These are phyloP conservation scores for Oryza meridionalis DNA, from an alignment of 176 grass and related monocot species.

Conservation along the genomic window DNA sequence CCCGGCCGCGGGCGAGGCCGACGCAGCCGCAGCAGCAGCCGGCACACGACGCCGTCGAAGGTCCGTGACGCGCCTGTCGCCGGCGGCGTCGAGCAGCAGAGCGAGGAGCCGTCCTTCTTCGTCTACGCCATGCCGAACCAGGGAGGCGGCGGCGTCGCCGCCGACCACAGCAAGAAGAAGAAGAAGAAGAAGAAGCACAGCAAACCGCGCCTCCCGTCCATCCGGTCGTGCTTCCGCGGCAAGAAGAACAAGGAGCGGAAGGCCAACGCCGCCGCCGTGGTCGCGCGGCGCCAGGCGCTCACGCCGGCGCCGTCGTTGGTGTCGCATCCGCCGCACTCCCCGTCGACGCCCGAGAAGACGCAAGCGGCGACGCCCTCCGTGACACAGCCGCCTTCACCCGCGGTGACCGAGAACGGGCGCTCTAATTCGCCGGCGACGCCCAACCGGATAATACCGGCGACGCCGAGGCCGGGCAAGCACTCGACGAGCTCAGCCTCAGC, in stretches of 20 bases:
- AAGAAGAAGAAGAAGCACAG: constrained; percentile 40
- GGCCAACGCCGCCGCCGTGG: neutral
- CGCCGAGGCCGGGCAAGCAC: neutral
- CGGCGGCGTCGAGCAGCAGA: constrained; percentile 14
- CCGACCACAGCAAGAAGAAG: neutral
- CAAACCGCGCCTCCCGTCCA: constrained; percentile 45
- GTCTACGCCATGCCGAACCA: constrained; percentile 58
- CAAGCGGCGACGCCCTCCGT: neutral
- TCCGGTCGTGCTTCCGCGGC: constrained; percentile 49
- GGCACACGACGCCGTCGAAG: constrained; percentile 39
- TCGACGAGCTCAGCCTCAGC: constrained; percentile 18
- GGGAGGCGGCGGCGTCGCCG: neutral
- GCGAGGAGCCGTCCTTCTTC: constrained; percentile 56
- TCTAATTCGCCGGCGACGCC: constrained; percentile 39
- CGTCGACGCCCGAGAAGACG: constrained; percentile 13
- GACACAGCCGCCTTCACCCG: constrained; percentile 47
- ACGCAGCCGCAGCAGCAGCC: constrained; percentile 38
- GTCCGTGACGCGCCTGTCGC: constrained; percentile 20
- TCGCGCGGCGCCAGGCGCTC: constrained; percentile 35
- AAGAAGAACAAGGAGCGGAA: constrained; percentile 49
- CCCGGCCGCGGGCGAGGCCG: constrained; percentile 35
- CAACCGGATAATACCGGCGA: neutral
- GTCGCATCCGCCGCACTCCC: constrained; percentile 41
- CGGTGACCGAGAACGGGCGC: constrained; percentile 35
- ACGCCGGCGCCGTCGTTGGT: constrained; percentile 50